Base-by-base conservation (phyloP, 163 green algal genomes). In the Volvox carteri region DNA sequence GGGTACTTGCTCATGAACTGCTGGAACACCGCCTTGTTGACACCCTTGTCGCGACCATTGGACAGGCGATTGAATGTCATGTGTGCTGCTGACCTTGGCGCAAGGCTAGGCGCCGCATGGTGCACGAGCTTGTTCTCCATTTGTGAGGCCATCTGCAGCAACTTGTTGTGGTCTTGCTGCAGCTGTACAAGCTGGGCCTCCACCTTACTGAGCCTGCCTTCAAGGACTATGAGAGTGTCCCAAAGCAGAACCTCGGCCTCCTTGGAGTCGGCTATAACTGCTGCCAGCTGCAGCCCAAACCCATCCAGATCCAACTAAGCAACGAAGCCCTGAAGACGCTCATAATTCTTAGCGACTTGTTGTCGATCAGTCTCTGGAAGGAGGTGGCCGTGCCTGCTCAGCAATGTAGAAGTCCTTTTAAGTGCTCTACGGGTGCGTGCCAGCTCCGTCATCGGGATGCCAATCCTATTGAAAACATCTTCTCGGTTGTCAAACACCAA, bases 71-170 rank as follows among this genome's bases (percentile, higher is more conserved):
- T 65, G 78, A 86, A 78, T 18, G 58, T 86, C 41, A 86, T 68
- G 78, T 86, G 78, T 14, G 2, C 30, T 54, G 60, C 60, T 33
- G 42, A 72, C 58, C 46, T 78, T 12, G n/a, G n/a, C 58, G 60
- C 33, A 28, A 77, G 42, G 58, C 41, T 16, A 44, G 60, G 60
- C 1, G 14, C 35, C 14, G 25, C 58, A 28, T 4, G 6, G 11
- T 60, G 78, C 60, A 58, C 78, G 28, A 86, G 78, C 28, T 86
- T 86, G 60, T 86, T 78, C 42, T 86, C 78, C 37, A 60, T 67
- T 39, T 86, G 60, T 50, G 28, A 77, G 19, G 78, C 78, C 41
- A 86, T 86, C 60, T 77, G 78, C 41, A 86, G 28, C 60, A 77
- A 30, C 77, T 25, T 85, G n/a, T 50, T 35, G 75, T 70, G 48